Evolutionary conservation across 768 basidiomycete species (phyloP), one percentile per base, ranked within the genome.

Genomic region (Lactifluus pinguis): DNA sequence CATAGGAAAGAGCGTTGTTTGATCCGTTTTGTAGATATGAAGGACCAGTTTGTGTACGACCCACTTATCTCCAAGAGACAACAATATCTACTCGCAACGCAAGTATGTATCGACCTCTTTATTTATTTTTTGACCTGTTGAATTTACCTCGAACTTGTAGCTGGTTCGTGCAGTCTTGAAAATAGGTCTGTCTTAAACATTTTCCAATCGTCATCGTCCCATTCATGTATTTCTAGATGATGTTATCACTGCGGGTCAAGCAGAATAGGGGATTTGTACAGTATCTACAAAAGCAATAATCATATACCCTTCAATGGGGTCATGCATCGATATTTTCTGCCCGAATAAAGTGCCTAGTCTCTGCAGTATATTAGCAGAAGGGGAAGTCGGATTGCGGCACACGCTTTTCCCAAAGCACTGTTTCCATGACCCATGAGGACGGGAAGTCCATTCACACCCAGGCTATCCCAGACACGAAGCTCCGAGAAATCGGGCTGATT

Each of bases 41-140:
- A 89, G 79, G 81, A 86, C 69, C 95, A 98, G 71, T 92, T 93
- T 68, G 95, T 98, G 47, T 94, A 95, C 67, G 97, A 99, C 69
- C 95, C 97, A 32, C 76, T 98, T 65, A 97, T 98, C 73, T 94
- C 94, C 45, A 99, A 98, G 76, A 78, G 95, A 69, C 95, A 98
- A 70, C 95, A 98, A 70, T 97, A 93, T 75, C 76, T 99, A 60
- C 78, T 99, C 45, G 97, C 97, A n/a, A 98, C 95, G 21, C 94
- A 95, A 82, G 86, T 90, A 61, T 51, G 80, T 69, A 47, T 55
- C 41, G 8, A 42, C 25, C n/a, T 39, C 32, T 56, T 62, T 32
- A 39, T 54, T 49, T 36, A n/a, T n/a, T 44, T 32, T 44, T 32
- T 45, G 14, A 29, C 15, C 53, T 49, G 15, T 53, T 49, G 53